Evolutionary conservation across 2,329 filamentous ascomycete species (phyloP).

Genomic region (Alternaria gaisen): DNA sequence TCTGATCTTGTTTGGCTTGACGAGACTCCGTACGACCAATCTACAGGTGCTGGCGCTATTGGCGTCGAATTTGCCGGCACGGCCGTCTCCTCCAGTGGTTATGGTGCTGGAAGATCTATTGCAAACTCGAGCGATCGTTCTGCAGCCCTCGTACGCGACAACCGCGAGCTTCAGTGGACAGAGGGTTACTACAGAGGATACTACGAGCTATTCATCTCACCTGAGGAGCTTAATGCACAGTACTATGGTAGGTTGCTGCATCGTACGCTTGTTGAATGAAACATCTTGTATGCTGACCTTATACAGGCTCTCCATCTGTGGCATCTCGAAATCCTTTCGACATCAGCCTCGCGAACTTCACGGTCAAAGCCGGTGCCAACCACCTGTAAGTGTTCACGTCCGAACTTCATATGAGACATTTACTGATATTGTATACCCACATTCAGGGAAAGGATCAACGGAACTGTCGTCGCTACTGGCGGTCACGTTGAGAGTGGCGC

Average conservation of each 20-base stretch:
- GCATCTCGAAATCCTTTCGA: slow-evolving; percentile 68
- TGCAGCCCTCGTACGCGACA: slow-evolving; percentile 52
- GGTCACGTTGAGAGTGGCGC: slow-evolving; percentile 63
- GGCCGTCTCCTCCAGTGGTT: slow-evolving; percentile 68
- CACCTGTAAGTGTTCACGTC: slow-evolving; percentile 47
- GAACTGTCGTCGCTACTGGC: slow-evolving; percentile 47
- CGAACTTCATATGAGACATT: too few relatives aligned
- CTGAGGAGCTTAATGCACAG: slow-evolving; percentile 64
- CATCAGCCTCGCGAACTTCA: slow-evolving; percentile 73
- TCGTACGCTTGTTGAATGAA: neutral
- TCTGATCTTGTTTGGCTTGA: slow-evolving; percentile 55
- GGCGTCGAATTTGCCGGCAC: slow-evolving; percentile 67
- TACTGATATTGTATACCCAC: too few relatives aligned
- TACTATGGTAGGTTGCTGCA: slow-evolving; percentile 64
- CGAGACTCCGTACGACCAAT: slow-evolving; percentile 46
- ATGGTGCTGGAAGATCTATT: slow-evolving; percentile 24
- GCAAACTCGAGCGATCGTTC: slow-evolving; percentile 60
- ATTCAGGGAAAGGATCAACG: slow-evolving; percentile 44
- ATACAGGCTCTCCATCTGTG: slow-evolving; percentile 60
- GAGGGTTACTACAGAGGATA: slow-evolving; percentile 78
- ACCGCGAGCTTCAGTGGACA: slow-evolving; percentile 73
- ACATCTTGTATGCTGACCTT: neutral
- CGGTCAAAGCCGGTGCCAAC: slow-evolving; percentile 68
- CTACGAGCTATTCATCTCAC: slow-evolving; percentile 66
- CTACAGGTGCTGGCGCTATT: slow-evolving; percentile 50